Base-by-base conservation (phyloP, 441 rosid genomes). In the Melastoma candidum region DNA sequence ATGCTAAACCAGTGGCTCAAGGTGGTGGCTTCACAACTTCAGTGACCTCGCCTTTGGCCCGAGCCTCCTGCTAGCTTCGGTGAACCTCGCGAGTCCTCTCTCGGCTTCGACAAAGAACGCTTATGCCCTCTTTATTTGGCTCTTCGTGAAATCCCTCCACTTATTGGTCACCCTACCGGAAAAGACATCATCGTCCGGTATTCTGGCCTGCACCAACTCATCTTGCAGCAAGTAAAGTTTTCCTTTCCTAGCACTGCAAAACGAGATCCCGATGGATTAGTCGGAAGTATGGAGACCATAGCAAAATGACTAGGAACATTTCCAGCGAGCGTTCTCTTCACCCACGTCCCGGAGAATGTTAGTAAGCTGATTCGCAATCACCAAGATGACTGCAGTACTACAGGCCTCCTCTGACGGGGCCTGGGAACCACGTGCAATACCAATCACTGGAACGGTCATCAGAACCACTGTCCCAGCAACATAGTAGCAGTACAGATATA, bases 361-460 rank as follows among this genome's bases (percentile, higher is more conserved):
- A 22, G 95, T 90, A 26, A 84, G 95, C 70, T 86, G 97, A 63
- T 84, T 86, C 7, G 95, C 94, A 4, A 86, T 79, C 53, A 94
- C 95, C 10, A 86, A 73, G 12, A 90, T 87, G 64, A 90, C 68
- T 51, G 95, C 95, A 51, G 97, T 87, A 63, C 79, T 81, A 53
- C 82, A 86, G 32, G 81, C 80, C 12, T 82, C 77, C 65, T 84
- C 95, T 0, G 81, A 83, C 4, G 94, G 65, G 10, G 89, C 87
- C 63, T 68, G 66, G 1, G 97, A 84, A 54, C 79, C 85, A 1
- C 89, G 94, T 44, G 86, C 81, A 3, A 84, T 86, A 4, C 97
- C 95, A 94, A 90, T 86, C 1, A 90, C 86, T 0, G 92, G 97
- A 67, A 82, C 92, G 12, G 92, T 90, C 89, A 90, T 84, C 59